phyloP scores from a whole-genome alignment of 345 rosid species.

The Cochlearia excelsa region DNA sequence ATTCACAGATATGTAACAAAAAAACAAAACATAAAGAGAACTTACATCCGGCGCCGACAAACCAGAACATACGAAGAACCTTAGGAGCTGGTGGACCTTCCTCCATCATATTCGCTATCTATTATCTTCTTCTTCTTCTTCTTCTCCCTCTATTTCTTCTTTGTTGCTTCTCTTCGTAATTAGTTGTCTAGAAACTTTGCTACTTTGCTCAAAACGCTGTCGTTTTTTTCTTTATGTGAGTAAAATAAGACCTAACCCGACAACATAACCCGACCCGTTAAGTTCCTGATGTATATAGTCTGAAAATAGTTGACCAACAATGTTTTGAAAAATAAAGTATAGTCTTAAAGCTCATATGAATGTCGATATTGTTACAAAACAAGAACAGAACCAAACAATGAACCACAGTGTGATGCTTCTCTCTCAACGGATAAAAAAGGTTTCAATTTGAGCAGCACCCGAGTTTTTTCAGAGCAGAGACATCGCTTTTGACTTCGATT shows the following conservation, averaged over 20 bases:
- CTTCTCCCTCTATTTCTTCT: not conserved
- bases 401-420: too few species aligned
- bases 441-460: too few species aligned
- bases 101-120: conserved; percentile 43
- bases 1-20: too few species aligned
- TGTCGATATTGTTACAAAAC: too few species aligned
- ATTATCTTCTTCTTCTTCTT: conserved; percentile 29
- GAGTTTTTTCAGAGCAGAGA: too few species aligned
- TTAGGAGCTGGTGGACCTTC: conserved; percentile 65
- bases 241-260: conserved; percentile 24
- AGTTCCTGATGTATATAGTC: not conserved
- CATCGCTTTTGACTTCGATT: too few species aligned
- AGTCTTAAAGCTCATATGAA: not conserved
- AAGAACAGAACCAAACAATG: too few species aligned
- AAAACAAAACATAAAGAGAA: not conserved
- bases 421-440: too few species aligned
- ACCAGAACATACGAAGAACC: conserved; percentile 50
- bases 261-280: conserved; percentile 5
- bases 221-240: not conserved
- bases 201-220: not conserved
- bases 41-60: conserved; percentile 82
- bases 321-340: not conserved
- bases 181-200: too few species aligned
- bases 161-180: conserved; percentile 2
- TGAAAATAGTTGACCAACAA: conserved; percentile 10